Evolutionary conservation across 176 grass and related monocot species (phyloP), one percentile per base, ranked within the genome.

Genomic region (Musa schizocarpa): DNA sequence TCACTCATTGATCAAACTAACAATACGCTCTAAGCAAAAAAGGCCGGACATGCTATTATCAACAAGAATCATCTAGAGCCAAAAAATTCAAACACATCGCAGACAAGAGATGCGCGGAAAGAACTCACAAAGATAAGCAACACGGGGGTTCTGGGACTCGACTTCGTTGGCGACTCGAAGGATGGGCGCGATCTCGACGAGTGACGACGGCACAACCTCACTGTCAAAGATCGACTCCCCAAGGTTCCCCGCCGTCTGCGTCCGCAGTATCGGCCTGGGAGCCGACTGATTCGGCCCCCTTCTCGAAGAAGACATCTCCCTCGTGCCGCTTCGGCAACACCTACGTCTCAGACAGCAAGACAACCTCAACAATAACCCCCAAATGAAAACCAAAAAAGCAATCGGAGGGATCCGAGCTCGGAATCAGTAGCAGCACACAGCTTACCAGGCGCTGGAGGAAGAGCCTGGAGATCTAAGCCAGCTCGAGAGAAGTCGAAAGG

Each of bases 91-190:
- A 65, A 50, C 7, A 78, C 65, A 1, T 11, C 19, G 54, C 69
- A 71, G 11, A 54, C 59, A 73, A 61, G 13, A 9, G 19, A 27
- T 12, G 14, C 19, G 1, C 17, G 13, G 8, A 50, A 50, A 59
- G 9, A 51, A 58, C 87, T 58, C 61, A 96, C 92, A 96, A 0
- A 96, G 92, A 79, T 96, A 96, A 9, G 92, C 92, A n/a, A 96
- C 92, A 1, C 92, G 53, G 0, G 89, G 65, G 77, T 89, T 96
- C 65, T 75, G 83, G 0, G 80, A 76, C 75, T 96, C 89, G 3
- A 92, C 87, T 79, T 90, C 92, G 83, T 96, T 96, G 52, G 92
- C 92, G 12, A 96, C 92, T 26, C 89, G 89, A 14, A 96, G 89
- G 68, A 96, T 96, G 64, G 92, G 92, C 1, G 89, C 89, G 63